Evolutionary conservation across 208 protist species (phyloP).

Genomic region (Trypanosoma conorhini): DNA sequence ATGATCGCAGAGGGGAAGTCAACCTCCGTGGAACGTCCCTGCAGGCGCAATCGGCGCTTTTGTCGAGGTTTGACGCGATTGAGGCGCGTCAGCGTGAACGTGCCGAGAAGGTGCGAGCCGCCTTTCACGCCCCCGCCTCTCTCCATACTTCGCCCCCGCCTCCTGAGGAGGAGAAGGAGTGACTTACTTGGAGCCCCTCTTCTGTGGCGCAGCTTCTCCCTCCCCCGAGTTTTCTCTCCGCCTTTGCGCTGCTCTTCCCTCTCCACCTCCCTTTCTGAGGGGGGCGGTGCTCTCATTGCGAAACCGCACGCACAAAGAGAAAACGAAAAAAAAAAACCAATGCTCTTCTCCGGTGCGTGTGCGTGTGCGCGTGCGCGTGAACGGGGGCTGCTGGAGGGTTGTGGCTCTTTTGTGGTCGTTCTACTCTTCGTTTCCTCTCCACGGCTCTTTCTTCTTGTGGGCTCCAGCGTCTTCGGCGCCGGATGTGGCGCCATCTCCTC

Average conservation of each 20-base stretch:
- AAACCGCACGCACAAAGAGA: no score
- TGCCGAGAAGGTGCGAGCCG: conserved; percentile 46
- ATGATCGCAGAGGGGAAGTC: conserved; percentile 23
- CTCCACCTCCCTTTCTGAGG: no score
- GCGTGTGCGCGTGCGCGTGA: no score
- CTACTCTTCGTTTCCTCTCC: neutral
- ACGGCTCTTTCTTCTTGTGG: neutral
- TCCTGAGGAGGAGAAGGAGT: neutral
- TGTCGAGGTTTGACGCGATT: conserved; percentile 44
- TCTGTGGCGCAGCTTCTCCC: no score
- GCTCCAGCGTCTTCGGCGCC: neutral
- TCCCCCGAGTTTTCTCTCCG: no score
- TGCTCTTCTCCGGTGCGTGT: no score
- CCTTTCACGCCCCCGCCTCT: conserved; percentile 19
- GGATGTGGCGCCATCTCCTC: conserved; percentile 54
- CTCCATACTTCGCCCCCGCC: neutral
- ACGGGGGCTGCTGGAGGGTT: no score
- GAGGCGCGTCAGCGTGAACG: conserved; percentile 54
- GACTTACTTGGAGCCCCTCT: no score
- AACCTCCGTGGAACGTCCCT: conserved; percentile 21
- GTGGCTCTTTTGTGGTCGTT: neutral
- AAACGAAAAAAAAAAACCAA: no score
- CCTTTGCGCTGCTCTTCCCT: no score
- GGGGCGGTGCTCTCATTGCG: no score
- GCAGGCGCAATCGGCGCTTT: conserved; percentile 29